Evolutionary conservation across 371 early-diverging fungal genomes (phyloP).

Genomic region (Furculomyces boomerangus): DNA sequence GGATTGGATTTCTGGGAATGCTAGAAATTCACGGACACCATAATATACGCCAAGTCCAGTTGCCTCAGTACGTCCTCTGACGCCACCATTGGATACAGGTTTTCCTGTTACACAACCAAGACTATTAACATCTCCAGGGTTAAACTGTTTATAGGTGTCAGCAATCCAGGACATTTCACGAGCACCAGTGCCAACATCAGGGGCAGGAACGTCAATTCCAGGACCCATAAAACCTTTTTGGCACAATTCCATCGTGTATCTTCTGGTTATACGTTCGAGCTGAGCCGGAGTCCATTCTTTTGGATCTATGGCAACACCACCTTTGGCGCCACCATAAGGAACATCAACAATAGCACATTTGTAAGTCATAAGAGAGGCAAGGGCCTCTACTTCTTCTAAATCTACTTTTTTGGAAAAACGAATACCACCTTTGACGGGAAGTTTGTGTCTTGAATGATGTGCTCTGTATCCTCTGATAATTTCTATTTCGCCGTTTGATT

Average conservation of each 20-base stretch:
- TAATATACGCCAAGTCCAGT: constrained; percentile 80
- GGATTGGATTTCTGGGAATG: constrained; percentile 59
- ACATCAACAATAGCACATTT: constrained; percentile 88
- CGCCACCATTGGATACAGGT: constrained; percentile 71
- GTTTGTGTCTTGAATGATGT: constrained; percentile 74
- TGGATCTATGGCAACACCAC: constrained; percentile 70
- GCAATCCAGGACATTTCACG: constrained; percentile 85
- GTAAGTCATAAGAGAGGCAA: constrained; percentile 59
- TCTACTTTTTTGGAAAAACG: constrained; percentile 66
- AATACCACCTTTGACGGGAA: constrained; percentile 78
- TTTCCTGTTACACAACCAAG: constrained; percentile 81
- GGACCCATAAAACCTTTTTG: constrained; percentile 82
- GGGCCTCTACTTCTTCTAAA: constrained; percentile 64
- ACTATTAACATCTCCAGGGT: constrained; percentile 63
- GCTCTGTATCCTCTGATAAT: constrained; percentile 73
- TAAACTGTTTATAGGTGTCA: constrained; percentile 80
- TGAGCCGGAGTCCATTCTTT: constrained; percentile 54
- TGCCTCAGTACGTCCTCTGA: constrained; percentile 77
- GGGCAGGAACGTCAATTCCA: constrained; percentile 76
- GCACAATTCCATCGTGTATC: constrained; percentile 77
- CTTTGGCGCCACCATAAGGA: constrained; percentile 72
- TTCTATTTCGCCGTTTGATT: constrained; percentile 43
- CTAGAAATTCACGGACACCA: constrained; percentile 67
- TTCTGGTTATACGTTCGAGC: constrained; percentile 73
- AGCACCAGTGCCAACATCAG: constrained; percentile 73